These are phyloP conservation scores for Hanseniaspora sp. DNA, from an alignment of 1,139 yeast genomes.

Conservation along the genomic window DNA sequence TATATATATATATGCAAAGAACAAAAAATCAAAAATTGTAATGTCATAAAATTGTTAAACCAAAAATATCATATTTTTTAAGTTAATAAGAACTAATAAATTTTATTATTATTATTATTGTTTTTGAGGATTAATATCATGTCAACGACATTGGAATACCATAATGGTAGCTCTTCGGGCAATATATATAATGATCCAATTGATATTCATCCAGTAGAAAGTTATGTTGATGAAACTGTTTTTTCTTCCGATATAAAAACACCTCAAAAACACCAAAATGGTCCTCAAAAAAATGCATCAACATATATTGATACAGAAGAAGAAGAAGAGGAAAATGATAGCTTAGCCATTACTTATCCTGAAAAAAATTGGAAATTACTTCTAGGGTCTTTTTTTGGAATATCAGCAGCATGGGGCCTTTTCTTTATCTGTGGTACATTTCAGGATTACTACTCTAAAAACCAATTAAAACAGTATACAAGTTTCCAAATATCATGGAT, in stretches of 20 bases:
- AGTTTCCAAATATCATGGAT: conserved; percentile 51
- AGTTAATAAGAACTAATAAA: no score
- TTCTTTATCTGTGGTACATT: conserved; percentile 50
- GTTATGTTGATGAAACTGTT: background rate
- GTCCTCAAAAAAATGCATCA: background rate
- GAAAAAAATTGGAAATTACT: conserved; percentile 55
- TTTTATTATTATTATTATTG: background rate
- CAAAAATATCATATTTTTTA: no score
- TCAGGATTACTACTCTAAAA: conserved; percentile 44
- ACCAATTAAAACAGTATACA: conserved; percentile 38
- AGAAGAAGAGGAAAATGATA: conserved; percentile 5
- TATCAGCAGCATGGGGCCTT: conserved; percentile 51
- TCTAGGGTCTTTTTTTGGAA: conserved; percentile 49
- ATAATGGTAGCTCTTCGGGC: background rate
- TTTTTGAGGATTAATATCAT: no score
- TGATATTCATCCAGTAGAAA: background rate
- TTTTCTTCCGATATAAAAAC: background rate
- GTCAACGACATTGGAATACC: background rate
- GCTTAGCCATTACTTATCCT: conserved; percentile 34
- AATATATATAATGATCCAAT: background rate
- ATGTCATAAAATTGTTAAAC: no score
- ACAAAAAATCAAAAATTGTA: no score
- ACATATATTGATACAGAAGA: background rate
- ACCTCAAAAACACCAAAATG: background rate
- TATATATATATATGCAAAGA: no score